phyloP scores from a whole-genome alignment of 2,329 filamentous ascomycete species.

The Ceratocystiopsis sp. region DNA sequence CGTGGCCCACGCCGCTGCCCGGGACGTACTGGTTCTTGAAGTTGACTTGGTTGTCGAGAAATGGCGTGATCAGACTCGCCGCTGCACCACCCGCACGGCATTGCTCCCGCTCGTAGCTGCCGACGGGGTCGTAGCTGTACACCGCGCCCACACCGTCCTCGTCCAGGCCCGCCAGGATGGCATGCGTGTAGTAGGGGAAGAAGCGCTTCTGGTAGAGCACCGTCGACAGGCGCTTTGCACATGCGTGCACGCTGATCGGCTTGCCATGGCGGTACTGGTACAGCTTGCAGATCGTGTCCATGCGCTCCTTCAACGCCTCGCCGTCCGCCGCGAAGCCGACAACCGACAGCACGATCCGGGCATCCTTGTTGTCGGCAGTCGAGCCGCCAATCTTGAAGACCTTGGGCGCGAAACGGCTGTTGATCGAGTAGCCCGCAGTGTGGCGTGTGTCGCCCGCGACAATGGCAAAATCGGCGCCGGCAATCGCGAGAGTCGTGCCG shows the following conservation, averaged over 20 bases:
- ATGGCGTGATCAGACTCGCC: slow-evolving; percentile 92
- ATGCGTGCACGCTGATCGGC: slow-evolving; percentile 84
- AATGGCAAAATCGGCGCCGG: slow-evolving; percentile 86
- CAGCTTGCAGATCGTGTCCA: slow-evolving; percentile 94
- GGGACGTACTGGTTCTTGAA: slow-evolving; percentile 97
- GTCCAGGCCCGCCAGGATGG: slow-evolving; percentile 84
- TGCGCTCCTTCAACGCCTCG: slow-evolving; percentile 78
- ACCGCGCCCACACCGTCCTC: slow-evolving; percentile 88
- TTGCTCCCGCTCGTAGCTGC: slow-evolving; percentile 93
- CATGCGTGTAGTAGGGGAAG: slow-evolving; percentile 96
- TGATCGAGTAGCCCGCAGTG: slow-evolving; percentile 96
- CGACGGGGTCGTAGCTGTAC: slow-evolving; percentile 95
- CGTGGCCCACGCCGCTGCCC: slow-evolving; percentile 68
- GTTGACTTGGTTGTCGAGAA: slow-evolving; percentile 98
- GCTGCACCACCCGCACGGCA: slow-evolving; percentile 87
- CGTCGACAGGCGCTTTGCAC: slow-evolving; percentile 84
- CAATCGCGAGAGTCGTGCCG: slow-evolving; percentile 87
- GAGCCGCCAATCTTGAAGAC: slow-evolving; percentile 94
- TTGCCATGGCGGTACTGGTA: slow-evolving; percentile 98
- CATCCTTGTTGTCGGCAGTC: slow-evolving; percentile 67
- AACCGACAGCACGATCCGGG: slow-evolving; percentile 77
- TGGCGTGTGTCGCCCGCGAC: slow-evolving; percentile 94
- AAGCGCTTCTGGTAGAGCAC: slow-evolving; percentile 96
- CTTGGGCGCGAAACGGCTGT: slow-evolving; percentile 87
- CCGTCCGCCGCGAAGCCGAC: slow-evolving; percentile 94